Base-by-base conservation (phyloP, 192 early-diverging fungal species). In the Linnemannia elongata region DNA sequence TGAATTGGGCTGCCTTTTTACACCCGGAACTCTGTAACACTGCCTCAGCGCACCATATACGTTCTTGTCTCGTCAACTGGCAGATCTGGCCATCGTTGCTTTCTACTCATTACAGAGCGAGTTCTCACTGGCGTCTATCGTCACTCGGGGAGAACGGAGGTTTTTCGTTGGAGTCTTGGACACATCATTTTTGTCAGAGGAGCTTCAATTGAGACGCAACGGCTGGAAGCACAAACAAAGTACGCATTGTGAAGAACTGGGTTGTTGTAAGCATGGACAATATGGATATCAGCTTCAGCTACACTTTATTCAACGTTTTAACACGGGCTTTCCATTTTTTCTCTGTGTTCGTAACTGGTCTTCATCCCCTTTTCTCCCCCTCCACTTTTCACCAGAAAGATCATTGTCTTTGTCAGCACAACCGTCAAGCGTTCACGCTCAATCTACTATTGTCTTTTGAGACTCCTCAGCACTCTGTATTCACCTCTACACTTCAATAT, bases 391-490 rank as follows among this genome's bases (percentile, higher is more conserved):
- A 15, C 30, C 60, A 66, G 60, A 66, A 66, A 66, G 60, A 33
- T 66, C n/a, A 30, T 15, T 66, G 60, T 66, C 60, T 30, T 33
- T 66, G 60, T 66, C 60, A 66, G 60, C 60, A 66, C 30, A 66
- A 27, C 60, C 60, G 60, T 66, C 60, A 66, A 66, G 60, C 30
- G n/a, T 66, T 66, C 60, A 66, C 30, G 30, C 60, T 66, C 60
- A 66, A 66, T 66, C 60, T 66, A 15, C 60, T 66, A 33, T 66
- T 35, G 60, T 66, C 60, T 3, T 33, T 30, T 66, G 30, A 66
- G 60, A 33, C 60, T 12, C 24, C 10, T 66, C 27, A 33, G 27
- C 30, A 66, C 13, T 30, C 27, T 33, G 33, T 66, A 12, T 10
- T 33, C 60, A 66, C 60, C 13, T 66, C 12, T 66, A 33, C 30